phyloP scores from a whole-genome alignment of 2,329 filamentous ascomycete species.

The Zalaria obscura region DNA sequence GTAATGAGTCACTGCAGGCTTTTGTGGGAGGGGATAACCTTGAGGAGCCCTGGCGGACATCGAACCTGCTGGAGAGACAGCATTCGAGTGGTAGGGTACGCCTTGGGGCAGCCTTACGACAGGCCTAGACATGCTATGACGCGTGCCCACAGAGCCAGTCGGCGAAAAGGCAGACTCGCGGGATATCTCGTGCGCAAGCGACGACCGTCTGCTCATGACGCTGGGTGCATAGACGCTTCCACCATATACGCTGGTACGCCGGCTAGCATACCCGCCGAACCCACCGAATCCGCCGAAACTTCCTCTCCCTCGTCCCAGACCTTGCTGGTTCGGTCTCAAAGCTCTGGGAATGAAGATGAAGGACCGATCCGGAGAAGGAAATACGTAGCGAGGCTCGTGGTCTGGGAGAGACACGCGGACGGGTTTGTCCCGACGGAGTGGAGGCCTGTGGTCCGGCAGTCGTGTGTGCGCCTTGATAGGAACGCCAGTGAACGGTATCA shows the following conservation, averaged over 20 bases:
- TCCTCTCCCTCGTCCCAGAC: constrained; percentile 50
- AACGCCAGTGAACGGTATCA: constrained; percentile 59
- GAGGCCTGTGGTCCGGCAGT: constrained; percentile 85
- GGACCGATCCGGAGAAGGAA: constrained; percentile 75
- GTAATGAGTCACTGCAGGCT: constrained; percentile 45
- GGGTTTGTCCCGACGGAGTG: constrained; percentile 87
- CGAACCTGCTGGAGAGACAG: constrained; percentile 16
- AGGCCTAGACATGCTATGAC: constrained; percentile 38
- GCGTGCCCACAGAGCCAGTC: constrained; percentile 59
- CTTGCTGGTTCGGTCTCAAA: constrained; percentile 82
- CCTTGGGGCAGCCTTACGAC: constrained; percentile 71
- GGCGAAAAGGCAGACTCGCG: constrained; percentile 70
- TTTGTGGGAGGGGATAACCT: constrained; percentile 38
- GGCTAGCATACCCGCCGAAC: constrained; percentile 39
- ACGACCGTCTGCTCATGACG: constrained; percentile 79
- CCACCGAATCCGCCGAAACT: constrained; percentile 49
- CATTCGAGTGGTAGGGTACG: constrained; percentile 21
- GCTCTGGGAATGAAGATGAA: constrained; percentile 97
- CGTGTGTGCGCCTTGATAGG: constrained; percentile 85
- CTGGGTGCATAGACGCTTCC: constrained; percentile 79
- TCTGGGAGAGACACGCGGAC: constrained; percentile 84
- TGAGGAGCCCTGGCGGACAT: constrained; percentile 30
- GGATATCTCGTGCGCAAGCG: constrained; percentile 51
- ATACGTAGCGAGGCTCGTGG: constrained; percentile 71
- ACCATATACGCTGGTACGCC: constrained; percentile 69